Evolutionary conservation across 139 green algal genomes (phyloP), one percentile per base, ranked within the genome.

Genomic region (Zygnema circumcarinatum): DNA sequence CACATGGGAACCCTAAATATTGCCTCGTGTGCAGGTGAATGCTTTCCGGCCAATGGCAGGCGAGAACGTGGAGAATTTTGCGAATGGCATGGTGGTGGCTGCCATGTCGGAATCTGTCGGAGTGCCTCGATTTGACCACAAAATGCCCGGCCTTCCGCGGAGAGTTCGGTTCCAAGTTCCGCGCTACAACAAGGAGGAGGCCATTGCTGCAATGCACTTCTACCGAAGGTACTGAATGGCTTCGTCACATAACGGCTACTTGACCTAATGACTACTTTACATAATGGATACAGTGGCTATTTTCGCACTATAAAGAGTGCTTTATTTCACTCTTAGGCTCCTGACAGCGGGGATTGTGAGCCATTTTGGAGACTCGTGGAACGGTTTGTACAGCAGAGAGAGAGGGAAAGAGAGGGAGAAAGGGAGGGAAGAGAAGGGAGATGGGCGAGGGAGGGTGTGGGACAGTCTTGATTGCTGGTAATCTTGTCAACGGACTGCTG

Each of bases 21-120:
- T 72, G 29, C 56, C n/a, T n/a, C n/a, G n/a, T n/a, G n/a, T 16
- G 16, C 79, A 86, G 79, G 79, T 86, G 20, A 33, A 86, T 41
- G 79, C 79, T 22, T 86, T 86, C n/a, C 79, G 79, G 7, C 36
- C 79, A 21, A 83, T 83, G 76, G 42, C 69, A 83, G 36, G 38
- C 21, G 41, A 74, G n/a, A 7, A 3, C 3, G 54, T 68, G 32
- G 21, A 85, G 32, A 62, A 62, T 7, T 16, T 62, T 7, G 67
- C 3, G 3, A 86, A 86, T 38, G 79, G 79, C 2, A 25, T 86
- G 36, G 82, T 86, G 31, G 36, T 86, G 22, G 79, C 79, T 7
- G 79, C 79, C 20, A 7, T 73, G 7, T 86, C 79, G 33, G 32
- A 86, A 3, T 86, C 79, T 3, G 80, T 83, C 2, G 79, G 32